Evolutionary conservation across 2,329 filamentous ascomycete species (phyloP).

Genomic region (Aureobasidium sp.): DNA sequence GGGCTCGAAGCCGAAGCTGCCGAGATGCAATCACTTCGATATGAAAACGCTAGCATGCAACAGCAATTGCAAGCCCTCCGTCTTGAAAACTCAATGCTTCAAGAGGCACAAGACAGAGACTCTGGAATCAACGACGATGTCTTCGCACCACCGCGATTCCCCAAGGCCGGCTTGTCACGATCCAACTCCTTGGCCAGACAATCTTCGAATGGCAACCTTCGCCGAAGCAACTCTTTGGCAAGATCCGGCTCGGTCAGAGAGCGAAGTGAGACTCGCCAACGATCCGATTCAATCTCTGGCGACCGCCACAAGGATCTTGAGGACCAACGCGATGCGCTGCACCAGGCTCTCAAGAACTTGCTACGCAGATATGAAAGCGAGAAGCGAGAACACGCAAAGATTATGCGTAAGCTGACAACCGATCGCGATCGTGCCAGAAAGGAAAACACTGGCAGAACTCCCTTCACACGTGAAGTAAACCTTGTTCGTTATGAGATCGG

Average conservation of each 20-base stretch:
- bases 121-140: slow-evolving; percentile 50
- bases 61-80: slow-evolving; percentile 72
- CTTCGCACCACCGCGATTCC: slow-evolving; percentile 23
- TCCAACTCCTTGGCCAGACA: slow-evolving; percentile 54
- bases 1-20: slow-evolving; percentile 68
- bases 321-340: slow-evolving; percentile 84
- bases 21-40: slow-evolving; percentile 65
- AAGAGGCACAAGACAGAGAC: slow-evolving; percentile 37
- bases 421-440: slow-evolving; percentile 66
- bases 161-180: slow-evolving; percentile 37
- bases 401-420: slow-evolving; percentile 64
- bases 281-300: slow-evolving; percentile 37
- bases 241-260: slow-evolving; percentile 32
- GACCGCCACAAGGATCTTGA: slow-evolving; percentile 77
- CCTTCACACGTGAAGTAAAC: slow-evolving; percentile 77
- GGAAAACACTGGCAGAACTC: slow-evolving; percentile 62
- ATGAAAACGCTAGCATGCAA: slow-evolving; percentile 77
- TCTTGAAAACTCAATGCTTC: slow-evolving; percentile 38
- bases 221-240: slow-evolving; percentile 23
- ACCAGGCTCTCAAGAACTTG: slow-evolving; percentile 76
- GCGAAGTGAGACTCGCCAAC: slow-evolving; percentile 31
- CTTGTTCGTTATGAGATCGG: slow-evolving; percentile 78
- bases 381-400: slow-evolving; percentile 75
- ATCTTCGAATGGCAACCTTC: slow-evolving; percentile 31
- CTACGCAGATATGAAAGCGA: slow-evolving; percentile 81